Base-by-base conservation (phyloP, 495 filamentous ascomycete species). In the Neurospora intermedia region DNA sequence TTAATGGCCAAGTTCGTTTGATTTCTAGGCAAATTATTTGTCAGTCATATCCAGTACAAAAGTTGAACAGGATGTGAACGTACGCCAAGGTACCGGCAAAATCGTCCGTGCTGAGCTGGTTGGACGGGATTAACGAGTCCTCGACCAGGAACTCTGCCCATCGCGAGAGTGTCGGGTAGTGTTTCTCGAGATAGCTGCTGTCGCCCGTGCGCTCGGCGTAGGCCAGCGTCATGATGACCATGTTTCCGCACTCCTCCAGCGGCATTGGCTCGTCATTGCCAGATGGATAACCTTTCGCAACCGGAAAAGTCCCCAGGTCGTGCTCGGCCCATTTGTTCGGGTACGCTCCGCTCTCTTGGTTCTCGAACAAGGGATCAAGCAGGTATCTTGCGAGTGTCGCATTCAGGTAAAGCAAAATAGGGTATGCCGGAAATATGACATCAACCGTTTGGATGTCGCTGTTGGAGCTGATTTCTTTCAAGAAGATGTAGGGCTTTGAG, bases 381-480 rank as follows among this genome's bases (percentile, higher is more conserved):
- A 97, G 81, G 78, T 96, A 96, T n/a, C 91, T 90, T 73, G 94
- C 82, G 85, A 94, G 91, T 2, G 89, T 83, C 2, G 94, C 93
- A 81, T 96, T 94, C 48, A 92, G 91, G 80, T 97, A 97, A 31
- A 96, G 76, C 83, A 97, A 94, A 83, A 97, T 92, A 2, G 95
- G 93, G 77, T 91, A 94, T 0, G 93, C 87, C 0, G 95, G 95
- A 85, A 96, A 98, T 75, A 98, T 95, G 78, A 98, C 94, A 84
- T 98, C 95, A 62, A 98, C 94, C 0, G 95, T 98, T 80, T 97
- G 93, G 79, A 91, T 91, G 78, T 97, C 97, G 42, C 95, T 94
- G 80, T 97, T 92, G 1, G 92, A 96, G 71, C 92, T 94, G 77
- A 98, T 98, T 81, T 98, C 95, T 81, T 98, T 98, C 48, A 97